phyloP scores from a whole-genome alignment of 176 grass and related monocot species.

The Pontederia paniculata region DNA sequence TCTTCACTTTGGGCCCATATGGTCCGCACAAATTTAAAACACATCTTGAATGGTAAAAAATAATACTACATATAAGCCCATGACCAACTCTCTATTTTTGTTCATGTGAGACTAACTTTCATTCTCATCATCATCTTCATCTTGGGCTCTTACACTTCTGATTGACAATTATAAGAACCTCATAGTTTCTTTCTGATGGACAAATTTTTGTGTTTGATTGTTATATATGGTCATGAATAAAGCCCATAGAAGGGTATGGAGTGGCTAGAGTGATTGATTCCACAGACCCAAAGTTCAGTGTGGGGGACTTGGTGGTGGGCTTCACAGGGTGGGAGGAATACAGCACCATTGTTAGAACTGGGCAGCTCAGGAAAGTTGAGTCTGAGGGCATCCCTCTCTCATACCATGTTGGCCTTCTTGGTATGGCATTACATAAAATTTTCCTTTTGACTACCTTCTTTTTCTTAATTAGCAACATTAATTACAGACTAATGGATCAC shows the following conservation, averaged over 20 bases:
- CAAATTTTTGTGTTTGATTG: too few species aligned
- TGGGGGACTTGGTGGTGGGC: constrained; percentile 53
- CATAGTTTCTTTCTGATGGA: too few species aligned
- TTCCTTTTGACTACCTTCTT: too few species aligned
- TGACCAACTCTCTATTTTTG: too few species aligned
- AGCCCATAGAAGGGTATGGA: constrained; percentile 59
- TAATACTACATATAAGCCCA: too few species aligned
- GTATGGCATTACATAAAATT: too few species aligned
- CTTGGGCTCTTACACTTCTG: too few species aligned
- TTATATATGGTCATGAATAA: neutral
- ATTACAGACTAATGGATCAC: neutral
- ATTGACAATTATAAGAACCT: neutral
- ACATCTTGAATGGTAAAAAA: too few species aligned
- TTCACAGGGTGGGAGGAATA: constrained; percentile 90
- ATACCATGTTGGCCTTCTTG: constrained; percentile 59
- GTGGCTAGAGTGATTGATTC: constrained; percentile 59
- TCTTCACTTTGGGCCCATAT: too few species aligned
- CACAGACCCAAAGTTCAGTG: constrained; percentile 37
- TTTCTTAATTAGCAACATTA: neutral
- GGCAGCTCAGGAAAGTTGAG: constrained; percentile 50
- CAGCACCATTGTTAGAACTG: constrained; percentile 39
- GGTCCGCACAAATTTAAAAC: too few species aligned
- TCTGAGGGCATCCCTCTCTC: constrained; percentile 52
- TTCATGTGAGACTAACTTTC: too few species aligned
- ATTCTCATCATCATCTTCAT: too few species aligned